phyloP scores from a whole-genome alignment of 163 green algal genomes.

The Trebouxia gelatinosa region DNA sequence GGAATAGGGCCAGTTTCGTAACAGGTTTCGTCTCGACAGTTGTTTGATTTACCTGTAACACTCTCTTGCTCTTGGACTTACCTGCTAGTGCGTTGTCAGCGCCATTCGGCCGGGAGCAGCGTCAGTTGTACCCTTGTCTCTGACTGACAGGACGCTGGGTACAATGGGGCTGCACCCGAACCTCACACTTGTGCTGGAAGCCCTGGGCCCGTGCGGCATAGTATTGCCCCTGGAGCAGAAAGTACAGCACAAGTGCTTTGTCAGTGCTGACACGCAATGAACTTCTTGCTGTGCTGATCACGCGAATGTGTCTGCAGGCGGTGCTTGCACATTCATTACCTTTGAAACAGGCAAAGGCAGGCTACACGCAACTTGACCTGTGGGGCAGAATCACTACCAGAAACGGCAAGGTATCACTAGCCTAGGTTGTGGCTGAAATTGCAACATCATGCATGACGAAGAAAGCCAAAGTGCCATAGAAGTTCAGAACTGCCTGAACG shows the following conservation, averaged over 20 bases:
- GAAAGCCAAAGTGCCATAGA: not conserved
- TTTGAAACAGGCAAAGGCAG: constrained; percentile 28
- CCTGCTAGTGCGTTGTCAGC: too few relatives aligned
- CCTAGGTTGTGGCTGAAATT: not conserved
- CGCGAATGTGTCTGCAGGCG: not conserved
- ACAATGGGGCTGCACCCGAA: too few relatives aligned
- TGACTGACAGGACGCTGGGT: too few relatives aligned
- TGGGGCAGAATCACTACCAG: constrained; percentile 18
- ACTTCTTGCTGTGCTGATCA: not conserved
- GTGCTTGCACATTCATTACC: constrained; percentile 7
- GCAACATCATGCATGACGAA: not conserved
- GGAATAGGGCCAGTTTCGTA: too few relatives aligned
- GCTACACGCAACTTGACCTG: not conserved
- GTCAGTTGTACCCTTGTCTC: too few relatives aligned
- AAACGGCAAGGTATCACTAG: constrained; percentile 18
- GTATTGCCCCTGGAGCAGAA: constrained; percentile 20
- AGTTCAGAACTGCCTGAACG: not conserved
- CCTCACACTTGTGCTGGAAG: constrained; percentile 22
- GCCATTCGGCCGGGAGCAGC: too few relatives aligned
- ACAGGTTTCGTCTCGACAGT: too few relatives aligned
- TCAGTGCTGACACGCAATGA: not conserved
- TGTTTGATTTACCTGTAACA: too few relatives aligned
- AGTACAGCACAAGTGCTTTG: not conserved
- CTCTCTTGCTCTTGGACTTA: too few relatives aligned
- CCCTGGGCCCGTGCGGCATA: constrained; percentile 1